These are phyloP conservation scores for Naganishia randhawae DNA, from an alignment of 768 basidiomycete species.

Conservation along the genomic window DNA sequence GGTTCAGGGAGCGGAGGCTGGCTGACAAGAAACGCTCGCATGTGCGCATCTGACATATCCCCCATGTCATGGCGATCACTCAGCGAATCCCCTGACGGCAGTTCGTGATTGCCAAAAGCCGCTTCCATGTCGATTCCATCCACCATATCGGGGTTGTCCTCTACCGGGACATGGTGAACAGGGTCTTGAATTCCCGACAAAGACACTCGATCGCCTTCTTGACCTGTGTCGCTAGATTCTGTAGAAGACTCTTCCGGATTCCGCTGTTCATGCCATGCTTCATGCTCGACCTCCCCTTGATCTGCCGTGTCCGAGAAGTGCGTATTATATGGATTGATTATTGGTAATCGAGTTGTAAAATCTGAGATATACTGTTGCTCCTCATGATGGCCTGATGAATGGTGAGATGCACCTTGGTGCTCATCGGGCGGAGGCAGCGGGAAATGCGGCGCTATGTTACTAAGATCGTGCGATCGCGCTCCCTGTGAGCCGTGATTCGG, in stretches of 20 bases:
- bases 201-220: neutral
- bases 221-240: neutral
- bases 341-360: constrained; percentile 5
- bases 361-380: constrained; percentile 18
- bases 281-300: neutral
- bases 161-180: neutral
- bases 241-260: neutral
- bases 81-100: constrained; percentile 3
- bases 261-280: constrained; percentile 13
- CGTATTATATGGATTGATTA: neutral
- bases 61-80: constrained; percentile 5
- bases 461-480: neutral
- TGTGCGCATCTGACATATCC: constrained; percentile 1
- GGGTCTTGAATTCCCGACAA: neutral
- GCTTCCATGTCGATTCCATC: constrained; percentile 23
- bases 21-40: constrained; percentile 1
- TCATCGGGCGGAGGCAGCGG: constrained; percentile 2
- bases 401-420: neutral
- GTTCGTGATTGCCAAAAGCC: constrained; percentile 12
- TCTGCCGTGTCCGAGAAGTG: constrained; percentile 7
- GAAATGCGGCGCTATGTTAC: constrained; percentile 11
- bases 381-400: neutral
- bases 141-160: constrained; percentile 16
- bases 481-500: neutral
- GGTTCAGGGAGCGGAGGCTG: neutral